These are phyloP conservation scores for Aspergillus arachidicola DNA, from an alignment of 2,329 filamentous ascomycete genomes.

Conservation along the genomic window DNA sequence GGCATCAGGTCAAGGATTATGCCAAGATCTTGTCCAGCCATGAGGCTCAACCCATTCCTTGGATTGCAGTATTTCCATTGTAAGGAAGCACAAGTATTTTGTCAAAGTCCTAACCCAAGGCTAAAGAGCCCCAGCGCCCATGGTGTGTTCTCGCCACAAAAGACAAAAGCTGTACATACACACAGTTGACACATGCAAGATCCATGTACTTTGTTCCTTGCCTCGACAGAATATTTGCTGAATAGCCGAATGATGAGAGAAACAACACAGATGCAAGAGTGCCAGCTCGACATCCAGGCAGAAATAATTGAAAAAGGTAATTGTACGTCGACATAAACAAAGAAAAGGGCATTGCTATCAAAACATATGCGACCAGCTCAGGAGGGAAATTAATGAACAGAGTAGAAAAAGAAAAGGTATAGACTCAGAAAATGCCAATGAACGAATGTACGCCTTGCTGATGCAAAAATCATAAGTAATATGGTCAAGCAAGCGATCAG, in stretches of 20 bases:
- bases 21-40: neutral
- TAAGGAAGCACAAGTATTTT: neutral
- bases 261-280: slow-evolving; percentile 19
- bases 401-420: slow-evolving; percentile 2
- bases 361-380: slow-evolving; percentile 8
- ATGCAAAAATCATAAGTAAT: slow-evolving; percentile 26
- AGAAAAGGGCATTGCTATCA: slow-evolving; percentile 1
- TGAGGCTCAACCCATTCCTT: neutral
- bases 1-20: neutral
- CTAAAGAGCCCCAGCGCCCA: neutral
- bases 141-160: neutral
- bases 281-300: slow-evolving; percentile 21
- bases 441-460: slow-evolving; percentile 25
- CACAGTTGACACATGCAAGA: neutral
- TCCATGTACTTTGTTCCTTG: slow-evolving; percentile 10
- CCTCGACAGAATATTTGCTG: neutral
- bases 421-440: slow-evolving; percentile 14
- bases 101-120: neutral
- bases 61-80: too few species aligned
- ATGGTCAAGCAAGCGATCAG: slow-evolving; percentile 20
- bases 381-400: slow-evolving; percentile 10
- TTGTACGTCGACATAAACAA: slow-evolving; percentile 1
- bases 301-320: slow-evolving; percentile 1
- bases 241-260: neutral
- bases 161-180: neutral